Evolutionary conservation across 2,329 filamentous ascomycete genomes (phyloP), one percentile per base, ranked within the genome.

Genomic region (Alternaria consortialis): DNA sequence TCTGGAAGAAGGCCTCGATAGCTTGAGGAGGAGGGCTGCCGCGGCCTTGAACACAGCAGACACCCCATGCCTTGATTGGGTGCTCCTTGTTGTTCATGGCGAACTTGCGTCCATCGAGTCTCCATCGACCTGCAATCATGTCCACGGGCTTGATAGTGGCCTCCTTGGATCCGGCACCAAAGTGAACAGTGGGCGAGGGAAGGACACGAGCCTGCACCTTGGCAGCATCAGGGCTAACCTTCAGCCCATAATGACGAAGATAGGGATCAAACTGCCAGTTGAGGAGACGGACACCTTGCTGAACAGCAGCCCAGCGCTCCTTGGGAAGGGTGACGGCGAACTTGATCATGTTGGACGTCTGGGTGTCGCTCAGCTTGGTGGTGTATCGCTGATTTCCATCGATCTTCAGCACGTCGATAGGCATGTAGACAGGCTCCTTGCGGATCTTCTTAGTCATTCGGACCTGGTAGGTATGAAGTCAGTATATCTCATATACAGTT

Each of bases 261-360:
- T 91, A 89, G 0, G 84, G 86, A 66, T 99, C 95, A 0, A 84
- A 74, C 1, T 72, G 67, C 88, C 92, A 95, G 9, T 88, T 81
- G 0, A 94, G 83, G 66, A 90, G 85, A 0, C 80, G 74, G 8
- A 97, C 86, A 15, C 91, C 91, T 4, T 85, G 76, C 50, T 88
- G 80, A 68, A 98, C 93, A 20, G 91, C 87, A 0, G 76, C 69
- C 66, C 87, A 86, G n/a, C 95, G 91, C 31, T 88, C 76, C 0
- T 77, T 75, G 0, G 95, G 95, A 1, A 90, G 86, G 6, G 91
- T 92, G 5, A 97, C 94, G 0, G 94, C 94, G 71, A 94, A 93
- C 77, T 91, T 94, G 82, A 99, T 97, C 95, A 99, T 99, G 5
- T 85, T 80, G 0, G 90, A 82, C 0, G 94, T 97, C 80, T 97